Base-by-base conservation (phyloP, 352 stramenopile species). In the Phytopythium aichiense region DNA sequence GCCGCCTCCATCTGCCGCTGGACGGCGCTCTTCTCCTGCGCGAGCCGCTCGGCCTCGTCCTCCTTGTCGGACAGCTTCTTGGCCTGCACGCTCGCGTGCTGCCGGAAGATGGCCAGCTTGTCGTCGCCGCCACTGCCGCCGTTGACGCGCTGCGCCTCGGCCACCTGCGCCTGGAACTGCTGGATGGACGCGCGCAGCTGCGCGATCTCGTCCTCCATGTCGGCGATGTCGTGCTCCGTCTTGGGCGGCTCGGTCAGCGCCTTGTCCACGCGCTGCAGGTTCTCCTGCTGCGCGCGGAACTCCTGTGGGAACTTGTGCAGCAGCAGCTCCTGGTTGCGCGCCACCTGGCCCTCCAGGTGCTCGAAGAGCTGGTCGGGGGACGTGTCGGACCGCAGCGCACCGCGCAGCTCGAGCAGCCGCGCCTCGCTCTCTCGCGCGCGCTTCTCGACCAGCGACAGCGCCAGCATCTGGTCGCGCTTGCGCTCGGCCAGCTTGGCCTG, bases 51-150 rank as follows among this genome's bases (percentile, higher is more conserved):
- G 22, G 97, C 65, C 55, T 97, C 88, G 28, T 92, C 80, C 64
- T 98, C 85, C 58, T 98, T 96, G 20, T 96, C 83, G 40, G 79
- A 64, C 16, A 97, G 73, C 58, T 97, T 98, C 46, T 91, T 92
- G 1, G 83, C 64, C 55, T 97, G 88, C 42, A 98, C 81, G 48
- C 79, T 91, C 5, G 82, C 84, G 63, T 97, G 90, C 68, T 97
- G 89, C 1, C 91, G 81, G 64, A 96, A 97, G 64, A 97, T 95
- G 23, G 75, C 89, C 28, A 98, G 78, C 46, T 97, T 97, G 66
- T 94, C 85, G 69, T 98, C 91, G 2, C 85, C 84, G 7, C 83
- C 73, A 0, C 71, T 67, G 42, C 18, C 68, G 22, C 65, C 68
- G 63, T 72, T 63, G 8, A 63, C 66, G 31, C 78, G 69, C 55